phyloP scores from a whole-genome alignment of 495 filamentous ascomycete genomes.

The Tuber brumale region DNA sequence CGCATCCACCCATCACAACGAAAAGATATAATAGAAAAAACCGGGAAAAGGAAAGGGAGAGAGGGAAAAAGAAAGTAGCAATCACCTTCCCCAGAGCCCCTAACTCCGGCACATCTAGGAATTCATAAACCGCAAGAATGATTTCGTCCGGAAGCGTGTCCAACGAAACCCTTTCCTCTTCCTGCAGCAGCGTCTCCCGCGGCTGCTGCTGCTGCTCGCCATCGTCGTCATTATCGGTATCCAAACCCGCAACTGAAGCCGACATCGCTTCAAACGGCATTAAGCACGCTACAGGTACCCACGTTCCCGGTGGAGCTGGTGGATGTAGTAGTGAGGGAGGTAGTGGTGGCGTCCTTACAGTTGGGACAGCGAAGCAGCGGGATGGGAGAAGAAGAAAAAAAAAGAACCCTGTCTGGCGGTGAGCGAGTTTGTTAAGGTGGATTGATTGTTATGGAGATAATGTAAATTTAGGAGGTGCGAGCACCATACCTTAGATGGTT shows the following conservation, averaged over 20 bases:
- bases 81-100: conserved; percentile 52
- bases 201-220: not conserved
- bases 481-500: not conserved
- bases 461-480: not conserved
- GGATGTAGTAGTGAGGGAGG: not conserved
- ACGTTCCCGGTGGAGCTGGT: not conserved
- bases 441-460: not conserved
- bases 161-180: conserved; percentile 18
- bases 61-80: conserved; percentile 29
- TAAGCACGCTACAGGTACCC: not conserved
- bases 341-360: not conserved
- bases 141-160: conserved; percentile 52
- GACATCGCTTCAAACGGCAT: not conserved
- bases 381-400: not conserved
- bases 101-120: conserved; percentile 55
- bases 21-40: conserved; percentile 10
- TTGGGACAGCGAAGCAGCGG: conserved; percentile 2
- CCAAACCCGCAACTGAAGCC: conserved; percentile 3
- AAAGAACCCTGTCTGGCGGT: not conserved
- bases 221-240: not conserved
- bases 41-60: conserved; percentile 21
- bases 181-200: not conserved
- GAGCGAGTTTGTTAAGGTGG: not conserved
- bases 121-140: conserved; percentile 51
- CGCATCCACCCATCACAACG: not conserved